Base-by-base conservation (phyloP, 2,329 filamentous ascomycete genomes). In the Orbilia quercus region DNA sequence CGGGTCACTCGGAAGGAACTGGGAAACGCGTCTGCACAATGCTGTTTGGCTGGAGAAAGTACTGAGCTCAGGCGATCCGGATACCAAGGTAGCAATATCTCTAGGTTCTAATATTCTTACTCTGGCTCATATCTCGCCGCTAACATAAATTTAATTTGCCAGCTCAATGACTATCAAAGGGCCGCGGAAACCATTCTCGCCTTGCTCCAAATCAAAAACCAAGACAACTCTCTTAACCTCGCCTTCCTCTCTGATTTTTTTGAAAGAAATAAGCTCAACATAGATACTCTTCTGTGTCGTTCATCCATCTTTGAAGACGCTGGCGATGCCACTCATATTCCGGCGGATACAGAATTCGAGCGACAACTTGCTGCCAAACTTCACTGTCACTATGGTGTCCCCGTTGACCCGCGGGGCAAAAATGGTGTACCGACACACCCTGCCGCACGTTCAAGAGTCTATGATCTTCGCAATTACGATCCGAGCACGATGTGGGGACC, bases 401-500 rank as follows among this genome's bases (percentile, higher is more conserved):
- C 88, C 0, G 81, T 87, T 3, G 81, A 82, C 1, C 73, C 76
- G 0, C 74, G 76, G 1, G 75, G 70, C 6, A 71, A 75, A n/a
- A 65, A 58, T 9, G 53, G 54, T 23, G 48, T 51, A 14, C 77
- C 76, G 38, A 81, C 80, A 28, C 88, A 87, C 78, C 85, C 87
- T 1, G 88, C 84, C 75, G 90, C 91, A 1, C 85, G 87, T 60
- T 86, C 87, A 48, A 86, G 86, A 74, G 89, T 93, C 1, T 94
- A 93, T 76, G 90, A 93, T 78, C 80, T 93, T 51, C 84, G 90
- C 0, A 84, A 89, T 75, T 91, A 91, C 79, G 89, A 85, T 0
- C 79, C 81, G 1, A 79, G 80, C 23, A 89, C 85, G 0, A 79
- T 83, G 36, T 93, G 90, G 90, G 91, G 91, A 0, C 91, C 91